Percentiles rank a stretch among this genome's conserved stretches.
Conservation (phyloP, 2,329 filamentous ascomycete genomes). For the Elsinoe batatas region DNA sequence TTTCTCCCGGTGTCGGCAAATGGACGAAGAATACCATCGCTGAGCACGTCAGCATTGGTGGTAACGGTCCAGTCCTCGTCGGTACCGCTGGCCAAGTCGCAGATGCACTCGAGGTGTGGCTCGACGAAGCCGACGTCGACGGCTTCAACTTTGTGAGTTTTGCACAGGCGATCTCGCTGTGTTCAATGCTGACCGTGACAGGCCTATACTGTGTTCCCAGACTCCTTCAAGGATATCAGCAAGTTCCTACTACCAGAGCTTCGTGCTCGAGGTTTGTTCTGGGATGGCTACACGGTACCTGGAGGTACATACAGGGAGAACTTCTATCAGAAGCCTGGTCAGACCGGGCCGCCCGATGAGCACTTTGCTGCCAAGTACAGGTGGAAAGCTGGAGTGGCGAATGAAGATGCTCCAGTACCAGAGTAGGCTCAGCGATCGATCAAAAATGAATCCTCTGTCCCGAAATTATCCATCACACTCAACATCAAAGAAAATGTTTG, state of each 20-base stretch:
- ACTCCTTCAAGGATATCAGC: slow-evolving; percentile 58
- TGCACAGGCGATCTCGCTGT: too few relatives aligned
- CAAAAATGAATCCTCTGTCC: too few relatives aligned
- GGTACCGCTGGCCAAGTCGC: slow-evolving; percentile 57
- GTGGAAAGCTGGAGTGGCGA: neutral
- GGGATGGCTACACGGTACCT: slow-evolving; percentile 20
- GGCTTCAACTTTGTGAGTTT: slow-evolving; percentile 54
- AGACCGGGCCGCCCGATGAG: neutral
- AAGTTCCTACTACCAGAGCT: slow-evolving; percentile 36
- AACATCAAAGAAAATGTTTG: too few relatives aligned
- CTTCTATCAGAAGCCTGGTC: slow-evolving; percentile 6
- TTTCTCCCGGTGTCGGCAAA: neutral
- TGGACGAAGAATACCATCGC: slow-evolving; percentile 66
- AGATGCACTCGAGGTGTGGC: slow-evolving; percentile 57
- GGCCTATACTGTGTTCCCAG: slow-evolving; percentile 56
- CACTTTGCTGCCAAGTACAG: slow-evolving; percentile 1
- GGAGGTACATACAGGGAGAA: slow-evolving; percentile 17
- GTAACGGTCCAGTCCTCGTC: slow-evolving; percentile 54
- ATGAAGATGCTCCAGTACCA: slow-evolving; percentile 2
- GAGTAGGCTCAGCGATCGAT: neutral
- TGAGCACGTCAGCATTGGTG: slow-evolving; percentile 57
- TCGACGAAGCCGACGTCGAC: slow-evolving; percentile 59
- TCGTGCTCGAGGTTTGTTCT: slow-evolving; percentile 27
- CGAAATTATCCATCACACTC: too few relatives aligned
- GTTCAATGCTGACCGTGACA: neutral